Evolutionary conservation across 179 eudicot species (phyloP).

Genomic region (Corrigiola litoralis): DNA sequence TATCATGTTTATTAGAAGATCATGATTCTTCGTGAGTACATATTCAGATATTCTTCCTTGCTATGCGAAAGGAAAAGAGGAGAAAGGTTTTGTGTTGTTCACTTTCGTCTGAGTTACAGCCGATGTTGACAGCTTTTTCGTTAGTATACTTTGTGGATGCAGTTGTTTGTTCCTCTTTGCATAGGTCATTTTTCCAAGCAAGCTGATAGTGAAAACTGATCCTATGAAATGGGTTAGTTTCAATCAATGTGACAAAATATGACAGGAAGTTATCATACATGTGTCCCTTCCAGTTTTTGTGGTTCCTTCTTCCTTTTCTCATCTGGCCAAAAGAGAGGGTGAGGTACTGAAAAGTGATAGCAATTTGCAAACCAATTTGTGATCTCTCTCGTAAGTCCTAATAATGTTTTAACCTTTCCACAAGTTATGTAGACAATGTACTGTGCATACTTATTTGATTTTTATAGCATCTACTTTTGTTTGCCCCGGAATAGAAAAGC

Average conservation of each 20-base stretch:
- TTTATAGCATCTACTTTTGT: not conserved
- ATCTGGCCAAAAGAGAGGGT: not conserved
- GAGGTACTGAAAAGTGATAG: not conserved
- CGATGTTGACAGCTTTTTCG: not conserved
- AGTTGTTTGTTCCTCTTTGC: not conserved
- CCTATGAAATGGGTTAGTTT: conserved; percentile 10
- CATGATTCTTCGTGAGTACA: no score
- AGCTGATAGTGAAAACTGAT: not conserved
- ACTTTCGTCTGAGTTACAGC: not conserved
- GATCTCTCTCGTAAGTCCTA: not conserved
- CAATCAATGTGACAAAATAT: conserved; percentile 9
- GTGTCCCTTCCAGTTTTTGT: conserved; percentile 6
- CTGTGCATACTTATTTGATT: not conserved
- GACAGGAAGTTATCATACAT: not conserved
- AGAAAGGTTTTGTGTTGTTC: no score
- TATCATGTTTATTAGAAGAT: no score
- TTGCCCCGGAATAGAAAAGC: not conserved
- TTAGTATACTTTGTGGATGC: not conserved
- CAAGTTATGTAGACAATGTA: not conserved
- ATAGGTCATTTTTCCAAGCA: not conserved
- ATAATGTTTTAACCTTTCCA: not conserved
- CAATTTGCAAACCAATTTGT: not conserved
- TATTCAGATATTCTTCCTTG: no score
- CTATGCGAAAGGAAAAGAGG: not conserved
- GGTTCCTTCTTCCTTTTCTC: conserved; percentile 1